Conservation (phyloP, 225 moss, liverwort and hornwort species). For the Lunularia cruciata region DNA sequence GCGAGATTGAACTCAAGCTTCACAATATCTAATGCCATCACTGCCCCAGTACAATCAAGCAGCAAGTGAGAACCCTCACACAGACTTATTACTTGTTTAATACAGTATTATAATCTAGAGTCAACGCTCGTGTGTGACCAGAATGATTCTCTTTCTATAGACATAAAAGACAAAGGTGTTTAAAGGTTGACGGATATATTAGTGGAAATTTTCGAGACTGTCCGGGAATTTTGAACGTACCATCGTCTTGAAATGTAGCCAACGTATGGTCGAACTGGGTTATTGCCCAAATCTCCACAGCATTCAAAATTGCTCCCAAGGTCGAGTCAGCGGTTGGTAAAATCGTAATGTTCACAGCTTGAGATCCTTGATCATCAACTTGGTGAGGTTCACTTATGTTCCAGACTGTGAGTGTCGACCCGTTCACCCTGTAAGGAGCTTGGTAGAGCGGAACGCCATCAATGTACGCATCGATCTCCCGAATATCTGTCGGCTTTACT, state of each 20-base stretch:
- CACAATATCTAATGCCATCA: neutral
- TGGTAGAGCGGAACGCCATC: neutral
- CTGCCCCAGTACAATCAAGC: too few relatives aligned
- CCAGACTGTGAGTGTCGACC: neutral
- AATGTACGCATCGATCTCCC: neutral
- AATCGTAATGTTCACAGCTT: neutral
- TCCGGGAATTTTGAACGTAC: too few relatives aligned
- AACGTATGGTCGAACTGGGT: too few relatives aligned
- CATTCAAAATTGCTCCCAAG: neutral
- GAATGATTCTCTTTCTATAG: too few relatives aligned
- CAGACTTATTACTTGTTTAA: too few relatives aligned
- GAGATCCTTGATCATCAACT: neutral
- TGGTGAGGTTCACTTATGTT: neutral
- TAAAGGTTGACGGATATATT: too few relatives aligned
- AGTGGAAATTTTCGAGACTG: too few relatives aligned
- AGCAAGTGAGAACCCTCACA: too few relatives aligned
- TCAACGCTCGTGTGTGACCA: too few relatives aligned
- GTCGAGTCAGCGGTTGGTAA: neutral
- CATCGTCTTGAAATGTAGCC: neutral
- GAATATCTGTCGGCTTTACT: neutral
- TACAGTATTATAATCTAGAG: too few relatives aligned
- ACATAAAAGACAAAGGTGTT: too few relatives aligned
- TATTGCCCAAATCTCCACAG: neutral
- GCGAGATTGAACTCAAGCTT: slow-evolving; percentile 4
- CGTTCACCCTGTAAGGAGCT: neutral